A percentile compares a stretch with the other conserved stretches of the same genome.
These are phyloP conservation scores for Penicillium corylophilum DNA, from an alignment of 2,329 filamentous ascomycete genomes.

Conservation along the genomic window DNA sequence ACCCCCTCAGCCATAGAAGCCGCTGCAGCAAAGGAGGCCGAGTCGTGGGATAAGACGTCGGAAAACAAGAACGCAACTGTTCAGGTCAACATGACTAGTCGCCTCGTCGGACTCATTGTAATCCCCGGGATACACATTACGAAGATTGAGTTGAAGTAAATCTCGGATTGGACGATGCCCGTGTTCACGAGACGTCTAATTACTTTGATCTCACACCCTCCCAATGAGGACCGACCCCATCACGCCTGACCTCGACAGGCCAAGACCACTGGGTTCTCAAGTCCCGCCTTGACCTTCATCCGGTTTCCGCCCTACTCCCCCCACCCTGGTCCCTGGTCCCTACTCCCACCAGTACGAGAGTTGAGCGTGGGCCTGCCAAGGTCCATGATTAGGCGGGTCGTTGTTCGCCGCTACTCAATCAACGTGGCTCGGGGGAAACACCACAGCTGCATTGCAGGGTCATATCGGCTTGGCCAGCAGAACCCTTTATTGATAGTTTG, in stretches of 20 bases:
- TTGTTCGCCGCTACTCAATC: constrained; percentile 3
- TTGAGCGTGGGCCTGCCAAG: constrained; percentile 16
- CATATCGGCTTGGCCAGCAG: constrained; percentile 11
- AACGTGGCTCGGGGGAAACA: constrained; percentile 21
- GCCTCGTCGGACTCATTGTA: constrained; percentile 86
- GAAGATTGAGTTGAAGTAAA: constrained; percentile 83
- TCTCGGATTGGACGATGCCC: constrained; percentile 11
- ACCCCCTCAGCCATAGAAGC: constrained; percentile 50
- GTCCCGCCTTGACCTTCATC: not conserved
- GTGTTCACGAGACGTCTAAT: constrained; percentile 12
- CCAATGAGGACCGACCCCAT: constrained; percentile 14
- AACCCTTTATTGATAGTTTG: constrained; percentile 1
- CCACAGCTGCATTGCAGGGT: constrained; percentile 13
- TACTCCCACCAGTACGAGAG: constrained; percentile 6
- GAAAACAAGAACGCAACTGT: constrained; percentile 36
- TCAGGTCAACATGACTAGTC: constrained; percentile 72
- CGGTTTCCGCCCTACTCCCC: constrained; percentile 6
- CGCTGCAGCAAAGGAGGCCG: constrained; percentile 35
- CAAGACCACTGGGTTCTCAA: constrained; percentile 3
- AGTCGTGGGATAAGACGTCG: constrained; percentile 21
- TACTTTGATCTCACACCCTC: not conserved
- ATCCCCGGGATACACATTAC: constrained; percentile 82
- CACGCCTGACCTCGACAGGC: constrained; percentile 5
- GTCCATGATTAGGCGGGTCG: constrained; percentile 3
- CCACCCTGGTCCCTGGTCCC: constrained; percentile 3